Conservation (phyloP, 805 yeast genomes). For the Pichia nanzhaoensis region DNA sequence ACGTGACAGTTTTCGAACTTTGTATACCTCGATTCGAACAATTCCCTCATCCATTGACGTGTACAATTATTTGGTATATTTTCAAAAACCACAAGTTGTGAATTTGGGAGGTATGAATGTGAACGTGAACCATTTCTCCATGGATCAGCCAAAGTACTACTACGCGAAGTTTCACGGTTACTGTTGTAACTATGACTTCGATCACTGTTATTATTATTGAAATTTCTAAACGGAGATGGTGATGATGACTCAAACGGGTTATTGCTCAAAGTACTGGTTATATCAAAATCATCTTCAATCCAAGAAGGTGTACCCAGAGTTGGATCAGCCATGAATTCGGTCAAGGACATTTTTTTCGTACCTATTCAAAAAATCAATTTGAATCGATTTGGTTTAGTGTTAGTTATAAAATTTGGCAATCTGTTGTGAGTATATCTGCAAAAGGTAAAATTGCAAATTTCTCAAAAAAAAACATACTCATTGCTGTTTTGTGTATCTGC, state of each 20-base stretch:
- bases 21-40: constrained; percentile 58
- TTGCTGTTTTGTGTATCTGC: not conserved
- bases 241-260: constrained; percentile 29
- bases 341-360: constrained; percentile 39
- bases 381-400: not conserved
- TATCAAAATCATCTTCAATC: constrained; percentile 62
- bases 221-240: constrained; percentile 9
- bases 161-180: not conserved
- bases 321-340: constrained; percentile 40
- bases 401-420: no score
- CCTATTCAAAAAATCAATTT: constrained; percentile 15
- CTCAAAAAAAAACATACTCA: not conserved
- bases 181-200: not conserved
- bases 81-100: constrained; percentile 29
- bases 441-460: no score
- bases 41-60: constrained; percentile 46
- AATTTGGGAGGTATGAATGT: not conserved
- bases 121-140: not conserved
- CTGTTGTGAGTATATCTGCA: no score
- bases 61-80: constrained; percentile 53
- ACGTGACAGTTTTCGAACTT: constrained; percentile 53
- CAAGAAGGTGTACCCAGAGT: constrained; percentile 40
- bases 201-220: not conserved
- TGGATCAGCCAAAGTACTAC: not conserved
- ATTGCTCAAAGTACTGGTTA: constrained; percentile 44